These are phyloP conservation scores for Crassisporium funariophilum DNA, from an alignment of 768 basidiomycete genomes.

Conservation along the genomic window DNA sequence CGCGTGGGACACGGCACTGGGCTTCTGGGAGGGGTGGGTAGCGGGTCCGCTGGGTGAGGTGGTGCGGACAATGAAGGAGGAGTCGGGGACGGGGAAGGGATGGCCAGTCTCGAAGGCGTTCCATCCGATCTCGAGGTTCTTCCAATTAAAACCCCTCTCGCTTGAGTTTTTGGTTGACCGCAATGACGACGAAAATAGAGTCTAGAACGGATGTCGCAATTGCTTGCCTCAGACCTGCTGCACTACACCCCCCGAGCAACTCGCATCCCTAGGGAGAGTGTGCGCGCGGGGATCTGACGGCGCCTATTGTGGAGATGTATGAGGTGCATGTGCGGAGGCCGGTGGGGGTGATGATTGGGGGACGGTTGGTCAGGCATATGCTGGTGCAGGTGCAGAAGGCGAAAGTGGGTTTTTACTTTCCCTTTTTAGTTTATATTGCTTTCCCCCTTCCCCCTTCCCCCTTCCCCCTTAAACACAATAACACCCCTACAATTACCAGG, in stretches of 20 bases:
- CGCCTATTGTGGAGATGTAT: slow-evolving; percentile 78
- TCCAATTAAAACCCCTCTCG: slow-evolving; percentile 1
- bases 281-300: slow-evolving; percentile 85
- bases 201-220: slow-evolving; percentile 88
- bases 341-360: slow-evolving; percentile 74
- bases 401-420: slow-evolving; percentile 73
- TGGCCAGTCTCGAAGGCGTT: slow-evolving; percentile 82
- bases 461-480: too few species aligned
- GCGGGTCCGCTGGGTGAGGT: slow-evolving; percentile 85
- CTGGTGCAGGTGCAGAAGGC: slow-evolving; percentile 96
- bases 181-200: slow-evolving; percentile 53
- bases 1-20: slow-evolving; percentile 62
- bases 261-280: slow-evolving; percentile 66
- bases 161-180: neutral
- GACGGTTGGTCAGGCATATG: slow-evolving; percentile 79
- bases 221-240: slow-evolving; percentile 82
- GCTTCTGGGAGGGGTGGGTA: slow-evolving; percentile 83
- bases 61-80: slow-evolving; percentile 80
- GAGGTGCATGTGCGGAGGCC: slow-evolving; percentile 93
- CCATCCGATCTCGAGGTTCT: slow-evolving; percentile 81
- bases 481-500: too few species aligned
- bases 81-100: slow-evolving; percentile 62
- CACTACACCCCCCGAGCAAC: slow-evolving; percentile 61
- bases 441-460: too few species aligned
- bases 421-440: too few species aligned